A percentile compares a stretch with the other conserved stretches of the same genome.
Conservation (phyloP, 305 asterid species). For the Rubia balearica region DNA sequence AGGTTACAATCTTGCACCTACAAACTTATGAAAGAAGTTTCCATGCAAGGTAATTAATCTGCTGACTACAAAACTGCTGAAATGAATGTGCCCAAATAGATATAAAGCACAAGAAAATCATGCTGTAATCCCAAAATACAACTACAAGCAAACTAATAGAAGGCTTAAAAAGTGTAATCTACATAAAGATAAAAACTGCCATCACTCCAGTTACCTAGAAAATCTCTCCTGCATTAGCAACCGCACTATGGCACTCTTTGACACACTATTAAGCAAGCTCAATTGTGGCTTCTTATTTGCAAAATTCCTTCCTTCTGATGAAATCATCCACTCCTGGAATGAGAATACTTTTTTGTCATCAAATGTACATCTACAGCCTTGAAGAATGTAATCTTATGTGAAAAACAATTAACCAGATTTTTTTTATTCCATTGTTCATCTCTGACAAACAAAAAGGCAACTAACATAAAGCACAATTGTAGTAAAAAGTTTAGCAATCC, state of each 20-base stretch:
- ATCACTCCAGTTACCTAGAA: conserved; percentile 45
- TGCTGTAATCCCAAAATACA: neutral
- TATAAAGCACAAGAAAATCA: neutral
- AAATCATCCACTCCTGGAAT: conserved; percentile 15
- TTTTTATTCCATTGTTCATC: neutral
- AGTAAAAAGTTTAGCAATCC: neutral
- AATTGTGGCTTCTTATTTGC: conserved; percentile 24
- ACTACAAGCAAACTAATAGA: neutral
- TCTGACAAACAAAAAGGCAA: neutral
- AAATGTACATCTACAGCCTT: neutral
- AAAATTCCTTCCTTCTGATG: conserved; percentile 22
- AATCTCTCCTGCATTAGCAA: conserved; percentile 56
- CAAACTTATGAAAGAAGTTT: neutral
- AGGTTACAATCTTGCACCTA: neutral
- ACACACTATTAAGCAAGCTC: conserved; percentile 33
- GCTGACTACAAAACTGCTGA: neutral
- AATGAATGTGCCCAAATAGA: neutral
- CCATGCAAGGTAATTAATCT: neutral
- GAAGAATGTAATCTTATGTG: neutral
- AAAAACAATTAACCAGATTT: neutral
- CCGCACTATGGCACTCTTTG: conserved; percentile 46
- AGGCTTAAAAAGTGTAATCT: neutral
- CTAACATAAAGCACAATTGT: neutral
- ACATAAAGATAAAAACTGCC: neutral
- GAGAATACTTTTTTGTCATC: conserved; percentile 5